Evolutionary conservation across 495 filamentous ascomycete genomes (phyloP), one percentile per base, ranked within the genome.

Genomic region (Xylaria curta): DNA sequence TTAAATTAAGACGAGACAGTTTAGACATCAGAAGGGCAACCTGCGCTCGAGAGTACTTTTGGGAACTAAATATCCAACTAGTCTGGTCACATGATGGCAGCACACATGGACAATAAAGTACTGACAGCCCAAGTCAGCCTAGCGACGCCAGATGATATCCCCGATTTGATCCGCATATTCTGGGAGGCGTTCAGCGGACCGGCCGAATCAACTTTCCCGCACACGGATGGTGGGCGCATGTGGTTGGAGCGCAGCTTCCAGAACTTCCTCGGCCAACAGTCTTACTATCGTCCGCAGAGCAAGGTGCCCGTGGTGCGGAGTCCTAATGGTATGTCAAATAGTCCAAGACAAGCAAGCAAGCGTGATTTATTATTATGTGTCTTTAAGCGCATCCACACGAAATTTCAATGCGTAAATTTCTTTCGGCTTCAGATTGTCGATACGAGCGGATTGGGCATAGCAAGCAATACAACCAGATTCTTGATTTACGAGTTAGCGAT

Each of bases 121-220:
- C 8, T 4, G 54, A 75, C 73, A n/a, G 66, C 60, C 5, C 72
- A 74, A 88, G 91, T 61, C 89, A 69, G 61, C 58, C 36, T 79
- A 15, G 77, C 77, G 21, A 78, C 56, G 7, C 56, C 64, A n/a
- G 72, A 77, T 31, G 73, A 78, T 42, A 77, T 78, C 26, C 72
- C 77, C n/a, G 77, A 78, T 13, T 72, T 77, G 13, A 44, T 78
- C 10, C 61, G 63, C 58, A 78, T 78, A 38, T 77, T 78, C 49
- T 77, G 75, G 75, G 77, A 78, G 62, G 75, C 77, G 26, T 78
- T 78, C 28, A 72, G 69, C 63, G 77, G 75, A 21, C 73, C 77
- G 3, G 77, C 71, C 5, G 75, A 78, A 31, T 51, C 72, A 21
- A 58, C 74, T 15, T 78, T 78, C 51, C 76, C 76, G 2, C 75